Percentiles rank a stretch among this genome's conserved stretches.
phyloP scores from a whole-genome alignment of 768 basidiomycete genomes.

The Boletus sp. region DNA sequence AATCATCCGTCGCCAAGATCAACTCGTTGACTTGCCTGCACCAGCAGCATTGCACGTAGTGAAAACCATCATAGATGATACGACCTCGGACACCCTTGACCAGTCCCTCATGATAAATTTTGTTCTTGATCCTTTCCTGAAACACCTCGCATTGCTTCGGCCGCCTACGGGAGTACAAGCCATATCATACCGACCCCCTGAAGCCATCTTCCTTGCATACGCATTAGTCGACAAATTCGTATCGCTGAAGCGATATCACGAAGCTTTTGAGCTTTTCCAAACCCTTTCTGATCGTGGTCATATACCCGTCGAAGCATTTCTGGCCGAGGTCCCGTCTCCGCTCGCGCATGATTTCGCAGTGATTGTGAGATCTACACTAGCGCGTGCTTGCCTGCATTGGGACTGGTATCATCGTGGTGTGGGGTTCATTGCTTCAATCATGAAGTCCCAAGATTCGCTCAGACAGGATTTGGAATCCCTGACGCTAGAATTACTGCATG shows the following conservation, averaged over 20 bases:
- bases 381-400: slow-evolving; percentile 55
- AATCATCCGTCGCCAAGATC: slow-evolving; percentile 16
- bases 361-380: slow-evolving; percentile 49
- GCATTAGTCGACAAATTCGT: slow-evolving; percentile 44
- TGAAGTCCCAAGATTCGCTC: slow-evolving; percentile 23
- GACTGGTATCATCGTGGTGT: slow-evolving; percentile 47
- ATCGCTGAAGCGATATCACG: slow-evolving; percentile 29
- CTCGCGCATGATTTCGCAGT: slow-evolving; percentile 39
- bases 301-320: slow-evolving; percentile 49
- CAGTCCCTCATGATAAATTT: slow-evolving; percentile 20
- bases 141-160: slow-evolving; percentile 22
- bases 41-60: slow-evolving; percentile 19
- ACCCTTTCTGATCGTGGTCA: slow-evolving; percentile 42
- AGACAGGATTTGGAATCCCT: slow-evolving; percentile 33
- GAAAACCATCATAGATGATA: slow-evolving; percentile 22
- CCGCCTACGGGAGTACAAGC: slow-evolving; percentile 29
- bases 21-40: slow-evolving; percentile 8
- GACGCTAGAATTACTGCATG: slow-evolving; percentile 44
- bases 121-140: slow-evolving; percentile 33
- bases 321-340: slow-evolving; percentile 33
- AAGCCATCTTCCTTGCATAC: slow-evolving; percentile 41
- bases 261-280: slow-evolving; percentile 49
- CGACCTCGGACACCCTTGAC: slow-evolving; percentile 16
- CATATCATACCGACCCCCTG: slow-evolving; percentile 40
- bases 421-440: slow-evolving; percentile 34